Evolutionary conservation across 177 flowering plant genomes (phyloP).

Genomic region (Tripterygium wilfordii): DNA sequence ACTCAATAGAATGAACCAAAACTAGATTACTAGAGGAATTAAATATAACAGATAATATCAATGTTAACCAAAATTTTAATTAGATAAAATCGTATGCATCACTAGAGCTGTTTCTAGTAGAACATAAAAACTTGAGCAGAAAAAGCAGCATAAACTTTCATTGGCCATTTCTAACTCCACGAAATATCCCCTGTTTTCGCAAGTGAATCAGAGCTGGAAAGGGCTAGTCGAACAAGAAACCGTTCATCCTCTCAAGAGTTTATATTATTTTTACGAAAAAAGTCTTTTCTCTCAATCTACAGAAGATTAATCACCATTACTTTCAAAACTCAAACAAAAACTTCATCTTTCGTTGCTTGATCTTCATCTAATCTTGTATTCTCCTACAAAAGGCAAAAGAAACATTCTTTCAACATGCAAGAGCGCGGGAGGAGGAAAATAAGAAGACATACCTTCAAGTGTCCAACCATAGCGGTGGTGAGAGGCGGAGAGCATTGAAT

Average conservation of each 20-base stretch:
- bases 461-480: neutral
- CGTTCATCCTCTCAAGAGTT: too few species aligned
- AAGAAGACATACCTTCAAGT: neutral
- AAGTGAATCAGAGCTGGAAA: too few species aligned
- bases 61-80: neutral
- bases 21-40: neutral
- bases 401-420: conserved; percentile 16
- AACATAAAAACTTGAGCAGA: too few species aligned
- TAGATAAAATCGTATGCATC: neutral
- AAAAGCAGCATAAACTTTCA: too few species aligned
- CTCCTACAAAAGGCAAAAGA: conserved; percentile 42
- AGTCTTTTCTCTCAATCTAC: conserved; percentile 5
- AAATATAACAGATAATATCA: neutral
- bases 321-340: conserved; percentile 10
- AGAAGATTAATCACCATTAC: conserved; percentile 4
- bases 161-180: too few species aligned
- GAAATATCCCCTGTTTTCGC: too few species aligned
- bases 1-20: conserved; percentile 1
- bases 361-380: conserved; percentile 47
- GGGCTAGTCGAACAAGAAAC: too few species aligned
- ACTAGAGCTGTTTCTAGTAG: too few species aligned
- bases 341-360: conserved; percentile 23
- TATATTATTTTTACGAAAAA: too few species aligned
- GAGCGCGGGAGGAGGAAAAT: neutral
- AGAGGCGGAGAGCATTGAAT: neutral